Evolutionary conservation across 805 yeast species (phyloP).

Genomic region (Teunomyces kruisii): DNA sequence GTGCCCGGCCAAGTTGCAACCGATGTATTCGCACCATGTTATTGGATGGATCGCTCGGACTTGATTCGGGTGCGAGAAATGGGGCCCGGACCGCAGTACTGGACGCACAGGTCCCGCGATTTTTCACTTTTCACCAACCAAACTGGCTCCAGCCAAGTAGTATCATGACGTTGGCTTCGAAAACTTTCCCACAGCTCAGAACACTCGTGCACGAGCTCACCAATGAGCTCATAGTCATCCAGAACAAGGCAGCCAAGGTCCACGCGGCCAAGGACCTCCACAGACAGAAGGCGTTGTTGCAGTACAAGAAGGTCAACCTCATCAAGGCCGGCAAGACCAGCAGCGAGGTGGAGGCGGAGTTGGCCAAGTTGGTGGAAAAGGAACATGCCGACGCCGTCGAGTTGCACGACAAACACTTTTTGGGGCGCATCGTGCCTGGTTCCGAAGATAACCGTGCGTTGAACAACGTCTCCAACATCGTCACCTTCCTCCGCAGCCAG

Average conservation of each 20-base stretch:
- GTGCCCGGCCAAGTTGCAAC: background rate
- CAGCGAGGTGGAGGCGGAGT: slow-evolving; percentile 30
- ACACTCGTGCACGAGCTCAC: slow-evolving; percentile 25
- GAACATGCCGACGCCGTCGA: slow-evolving; percentile 7
- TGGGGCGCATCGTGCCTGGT: slow-evolving; percentile 21
- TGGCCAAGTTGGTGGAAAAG: slow-evolving; percentile 12
- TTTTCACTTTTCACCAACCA: background rate
- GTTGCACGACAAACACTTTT: slow-evolving; percentile 10
- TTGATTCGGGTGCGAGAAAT: slow-evolving; percentile 1
- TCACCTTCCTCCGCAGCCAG: slow-evolving; percentile 66
- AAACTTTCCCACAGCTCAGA: slow-evolving; percentile 11
- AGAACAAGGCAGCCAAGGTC: slow-evolving; percentile 33
- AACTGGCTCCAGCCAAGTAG: no score
- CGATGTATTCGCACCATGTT: background rate
- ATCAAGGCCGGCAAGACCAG: slow-evolving; percentile 36
- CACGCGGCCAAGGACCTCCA: slow-evolving; percentile 42
- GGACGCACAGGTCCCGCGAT: background rate
- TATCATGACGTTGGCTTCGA: slow-evolving; percentile 5
- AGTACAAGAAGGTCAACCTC: slow-evolving; percentile 49
- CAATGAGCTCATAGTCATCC: slow-evolving; percentile 40
- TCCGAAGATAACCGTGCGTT: slow-evolving; percentile 13
- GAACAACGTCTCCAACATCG: slow-evolving; percentile 56
- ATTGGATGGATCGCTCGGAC: slow-evolving; percentile 3
- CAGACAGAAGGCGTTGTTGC: slow-evolving; percentile 46
- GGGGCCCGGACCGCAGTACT: no score